Percentiles rank a stretch among this genome's conserved stretches.
Conservation (phyloP, 2,329 filamentous ascomycete genomes). For the Endothia cerciana region DNA sequence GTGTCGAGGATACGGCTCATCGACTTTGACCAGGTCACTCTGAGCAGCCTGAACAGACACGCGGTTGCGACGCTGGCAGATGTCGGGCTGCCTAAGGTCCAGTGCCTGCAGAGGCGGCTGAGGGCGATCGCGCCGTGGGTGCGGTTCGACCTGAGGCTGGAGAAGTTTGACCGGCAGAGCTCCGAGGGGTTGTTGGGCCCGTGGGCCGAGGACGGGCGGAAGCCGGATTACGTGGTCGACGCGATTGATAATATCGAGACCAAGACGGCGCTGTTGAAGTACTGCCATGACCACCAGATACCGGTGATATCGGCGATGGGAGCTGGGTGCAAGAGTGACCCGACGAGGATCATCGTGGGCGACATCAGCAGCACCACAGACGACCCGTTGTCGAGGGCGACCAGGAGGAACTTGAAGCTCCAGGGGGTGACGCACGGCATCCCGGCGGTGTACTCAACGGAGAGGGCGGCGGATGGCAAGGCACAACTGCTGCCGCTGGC, state of each 20-base stretch:
- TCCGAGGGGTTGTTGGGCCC: slow-evolving; percentile 69
- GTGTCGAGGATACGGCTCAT: slow-evolving; percentile 86
- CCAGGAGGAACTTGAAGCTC: slow-evolving; percentile 76
- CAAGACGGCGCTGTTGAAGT: slow-evolving; percentile 87
- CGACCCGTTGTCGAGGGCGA: slow-evolving; percentile 84
- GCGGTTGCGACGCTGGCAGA: slow-evolving; percentile 92
- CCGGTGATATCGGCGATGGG: slow-evolving; percentile 95
- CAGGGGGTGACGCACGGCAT: slow-evolving; percentile 83
- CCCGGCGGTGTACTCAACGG: slow-evolving; percentile 88
- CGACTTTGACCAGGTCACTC: slow-evolving; percentile 96
- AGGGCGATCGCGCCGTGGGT: slow-evolving; percentile 92
- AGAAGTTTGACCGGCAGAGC: slow-evolving; percentile 74
- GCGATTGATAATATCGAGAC: slow-evolving; percentile 98
- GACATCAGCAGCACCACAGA: slow-evolving; percentile 89
- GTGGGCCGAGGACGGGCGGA: slow-evolving; percentile 63
- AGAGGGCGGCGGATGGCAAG: slow-evolving; percentile 88
- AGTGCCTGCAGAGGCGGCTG: slow-evolving; percentile 77
- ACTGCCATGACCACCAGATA: slow-evolving; percentile 78
- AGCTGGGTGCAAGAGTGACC: slow-evolving; percentile 88
- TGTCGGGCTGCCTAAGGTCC: slow-evolving; percentile 90
- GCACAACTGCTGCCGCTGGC: slow-evolving; percentile 84
- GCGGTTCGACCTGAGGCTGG: slow-evolving; percentile 81
- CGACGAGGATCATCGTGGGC: slow-evolving; percentile 83
- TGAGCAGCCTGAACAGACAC: slow-evolving; percentile 94
- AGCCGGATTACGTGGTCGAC: slow-evolving; percentile 89